A percentile compares a stretch with the other conserved stretches of the same genome.
Evolutionary conservation across 108 stramenopile genomes (phyloP).

Genomic region (Conticribra guillardii): DNA sequence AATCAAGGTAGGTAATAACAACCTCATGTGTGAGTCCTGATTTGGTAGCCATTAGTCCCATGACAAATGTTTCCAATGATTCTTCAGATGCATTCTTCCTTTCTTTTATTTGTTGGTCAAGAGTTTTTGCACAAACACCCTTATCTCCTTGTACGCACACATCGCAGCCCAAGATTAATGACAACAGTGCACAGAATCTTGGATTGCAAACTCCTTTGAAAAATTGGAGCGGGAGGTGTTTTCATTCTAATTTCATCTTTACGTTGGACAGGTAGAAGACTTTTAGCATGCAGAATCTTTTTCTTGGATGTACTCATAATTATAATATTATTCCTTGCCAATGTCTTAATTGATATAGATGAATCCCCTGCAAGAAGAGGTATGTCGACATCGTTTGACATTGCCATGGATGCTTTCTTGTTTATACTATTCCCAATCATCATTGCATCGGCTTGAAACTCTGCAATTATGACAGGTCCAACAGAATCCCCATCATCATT

Average conservation of each 20-base stretch:
- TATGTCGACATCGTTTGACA: slow-evolving; percentile 22
- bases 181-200: slow-evolving; percentile 11
- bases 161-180: slow-evolving; percentile 25
- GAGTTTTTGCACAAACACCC: not conserved
- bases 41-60: not conserved
- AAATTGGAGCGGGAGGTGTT: slow-evolving; percentile 5
- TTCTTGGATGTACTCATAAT: slow-evolving; percentile 10
- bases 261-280: slow-evolving; percentile 1
- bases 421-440: slow-evolving; percentile 7
- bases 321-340: not conserved
- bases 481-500: slow-evolving; percentile 25
- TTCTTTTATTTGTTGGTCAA: not conserved
- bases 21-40: not conserved
- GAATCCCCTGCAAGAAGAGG: slow-evolving; percentile 21
- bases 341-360: slow-evolving; percentile 26
- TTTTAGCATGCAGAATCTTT: not conserved
- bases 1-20: not conserved
- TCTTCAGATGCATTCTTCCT: too few species aligned
- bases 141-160: slow-evolving; percentile 4
- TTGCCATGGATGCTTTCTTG: slow-evolving; percentile 15
- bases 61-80: too few species aligned
- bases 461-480: slow-evolving; percentile 11
- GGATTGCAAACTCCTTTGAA: slow-evolving; percentile 13
- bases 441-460: slow-evolving; percentile 38
- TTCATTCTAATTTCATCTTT: not conserved